Conservation (phyloP, 1,284 basidiomycete genomes). For the Apiotrichum veenhuisii region DNA sequence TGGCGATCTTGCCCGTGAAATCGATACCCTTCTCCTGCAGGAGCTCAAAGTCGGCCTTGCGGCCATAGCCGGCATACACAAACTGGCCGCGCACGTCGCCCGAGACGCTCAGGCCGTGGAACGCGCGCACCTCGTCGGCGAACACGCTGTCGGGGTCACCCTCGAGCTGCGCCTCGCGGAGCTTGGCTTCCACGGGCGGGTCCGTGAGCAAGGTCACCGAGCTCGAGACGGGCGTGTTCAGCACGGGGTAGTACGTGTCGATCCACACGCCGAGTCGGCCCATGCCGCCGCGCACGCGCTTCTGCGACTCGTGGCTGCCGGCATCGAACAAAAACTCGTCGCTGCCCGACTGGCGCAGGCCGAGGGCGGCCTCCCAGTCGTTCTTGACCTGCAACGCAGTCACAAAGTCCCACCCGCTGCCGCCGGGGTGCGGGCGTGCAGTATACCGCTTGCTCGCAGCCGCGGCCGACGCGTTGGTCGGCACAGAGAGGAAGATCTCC, state of each 20-base stretch:
- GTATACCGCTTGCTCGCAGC: conserved; percentile 45
- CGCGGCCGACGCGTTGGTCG: conserved; percentile 36
- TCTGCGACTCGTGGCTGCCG: conserved; percentile 38
- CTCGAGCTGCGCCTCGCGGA: conserved; percentile 50
- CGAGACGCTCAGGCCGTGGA: conserved; percentile 44
- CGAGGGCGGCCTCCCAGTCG: conserved; percentile 48
- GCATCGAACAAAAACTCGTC: conserved; percentile 47
- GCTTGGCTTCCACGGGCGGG: conserved; percentile 50
- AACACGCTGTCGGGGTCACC: conserved; percentile 51
- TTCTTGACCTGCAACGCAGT: conserved; percentile 47
- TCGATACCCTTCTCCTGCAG: conserved; percentile 62
- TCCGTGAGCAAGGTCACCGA: conserved; percentile 38
- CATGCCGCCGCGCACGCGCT: conserved; percentile 26
- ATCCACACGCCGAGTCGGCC: conserved; percentile 45
- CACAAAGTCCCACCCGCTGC: conserved; percentile 45
- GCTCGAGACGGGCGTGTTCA: conserved; percentile 68
- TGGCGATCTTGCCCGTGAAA: conserved; percentile 74
- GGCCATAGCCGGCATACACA: conserved; percentile 78
- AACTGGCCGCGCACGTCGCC: conserved; percentile 59
- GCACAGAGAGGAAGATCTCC: conserved; percentile 43
- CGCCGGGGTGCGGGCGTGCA: conserved; percentile 42
- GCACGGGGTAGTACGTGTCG: conserved; percentile 68
- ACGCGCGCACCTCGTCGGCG: conserved; percentile 50
- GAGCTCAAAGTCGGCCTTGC: conserved; percentile 69
- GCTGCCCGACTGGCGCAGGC: conserved; percentile 37